Evolutionary conservation across 108 stramenopile genomes (phyloP), one percentile per base, ranked within the genome.

Genomic region (Skeletonema tropicum): DNA sequence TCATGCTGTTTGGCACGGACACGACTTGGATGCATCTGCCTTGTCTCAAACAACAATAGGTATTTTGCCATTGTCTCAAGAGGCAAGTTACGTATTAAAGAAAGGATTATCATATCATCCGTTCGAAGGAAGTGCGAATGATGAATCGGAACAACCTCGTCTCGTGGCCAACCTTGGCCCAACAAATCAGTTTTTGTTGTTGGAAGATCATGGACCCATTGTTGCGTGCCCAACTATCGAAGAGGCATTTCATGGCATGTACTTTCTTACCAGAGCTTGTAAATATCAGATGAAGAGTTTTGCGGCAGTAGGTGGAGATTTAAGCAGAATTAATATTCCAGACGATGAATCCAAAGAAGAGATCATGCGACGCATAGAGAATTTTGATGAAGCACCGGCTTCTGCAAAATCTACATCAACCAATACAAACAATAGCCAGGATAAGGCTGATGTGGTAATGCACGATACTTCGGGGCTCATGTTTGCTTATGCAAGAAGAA

Each of bases 141-240:
- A 49, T 4, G 48, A 41, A 41, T 63, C 73, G 3, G 81, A 83
- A 42, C 82, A 78, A 46, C 72, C 76, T 15, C 70, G 82, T 21
- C 66, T 83, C 14, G 63, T 83, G 41, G 71, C 46, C n/a, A 83
- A 78, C 48, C 69, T 83, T 15, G 82, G 82, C 11, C 82, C 72
- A 7, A 74, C 58, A 21, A 83, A 83, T 73, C 72, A 77, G 61
- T 74, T 83, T 35, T 57, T 83, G 13, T 62, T 83, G 61, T 49
- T 83, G 3, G 82, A 83, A 61, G 77, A 83, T 68, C 82, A 83
- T 59, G 82, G 82, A 19, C 82, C 82, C 4, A 68, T 83, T 57
- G 82, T 83, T 61, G 76, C 74, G 8, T 69, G 77, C 67, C 77
- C 82, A 29, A 75, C 68, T 9, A 60, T 83, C 21, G 77, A 83